Percentiles rank a stretch among this genome's conserved stretches.
These are phyloP conservation scores for Diphasiastrum complanatum DNA, from an alignment of 83 land plant species.

Conservation along the genomic window DNA sequence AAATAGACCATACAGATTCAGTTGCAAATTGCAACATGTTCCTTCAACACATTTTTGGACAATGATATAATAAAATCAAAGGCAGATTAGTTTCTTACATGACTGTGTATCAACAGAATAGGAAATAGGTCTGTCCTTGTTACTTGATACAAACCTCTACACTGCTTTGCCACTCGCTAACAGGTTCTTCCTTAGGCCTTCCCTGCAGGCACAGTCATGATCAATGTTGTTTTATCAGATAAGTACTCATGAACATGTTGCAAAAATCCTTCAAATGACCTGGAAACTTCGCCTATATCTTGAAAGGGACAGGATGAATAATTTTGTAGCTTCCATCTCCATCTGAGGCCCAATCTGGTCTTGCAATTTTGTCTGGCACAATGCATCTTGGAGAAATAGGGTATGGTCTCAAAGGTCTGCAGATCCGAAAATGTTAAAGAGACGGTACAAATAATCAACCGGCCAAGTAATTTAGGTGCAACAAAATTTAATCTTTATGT, in stretches of 20 bases:
- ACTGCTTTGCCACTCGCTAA: conserved; percentile 69
- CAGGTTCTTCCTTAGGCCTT: conserved; percentile 63
- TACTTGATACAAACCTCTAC: conserved; percentile 62
- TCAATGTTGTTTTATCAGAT: too few relatives aligned
- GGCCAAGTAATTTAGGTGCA: too few relatives aligned
- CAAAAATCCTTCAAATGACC: too few relatives aligned
- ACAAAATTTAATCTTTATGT: too few relatives aligned
- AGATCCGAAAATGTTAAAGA: conserved; percentile 12
- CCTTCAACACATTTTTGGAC: neutral
- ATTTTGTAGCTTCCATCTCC: conserved; percentile 22
- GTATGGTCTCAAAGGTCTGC: conserved; percentile 71
- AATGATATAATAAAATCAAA: neutral
- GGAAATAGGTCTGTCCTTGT: neutral
- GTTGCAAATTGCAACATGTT: neutral
- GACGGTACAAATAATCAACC: neutral
- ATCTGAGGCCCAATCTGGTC: conserved; percentile 91
- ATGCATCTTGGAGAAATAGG: conserved; percentile 67
- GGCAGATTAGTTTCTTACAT: neutral
- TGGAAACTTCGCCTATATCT: too few relatives aligned
- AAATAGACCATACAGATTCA: conserved; percentile 9
- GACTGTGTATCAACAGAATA: neutral
- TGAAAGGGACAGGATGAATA: too few relatives aligned
- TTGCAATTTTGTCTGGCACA: conserved; percentile 66
- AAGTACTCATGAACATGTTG: too few relatives aligned
- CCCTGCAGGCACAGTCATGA: conserved; percentile 53